Evolutionary conservation across 1,284 basidiomycete species (phyloP).

Genomic region (Apiotrichum akiyoshidainum): DNA sequence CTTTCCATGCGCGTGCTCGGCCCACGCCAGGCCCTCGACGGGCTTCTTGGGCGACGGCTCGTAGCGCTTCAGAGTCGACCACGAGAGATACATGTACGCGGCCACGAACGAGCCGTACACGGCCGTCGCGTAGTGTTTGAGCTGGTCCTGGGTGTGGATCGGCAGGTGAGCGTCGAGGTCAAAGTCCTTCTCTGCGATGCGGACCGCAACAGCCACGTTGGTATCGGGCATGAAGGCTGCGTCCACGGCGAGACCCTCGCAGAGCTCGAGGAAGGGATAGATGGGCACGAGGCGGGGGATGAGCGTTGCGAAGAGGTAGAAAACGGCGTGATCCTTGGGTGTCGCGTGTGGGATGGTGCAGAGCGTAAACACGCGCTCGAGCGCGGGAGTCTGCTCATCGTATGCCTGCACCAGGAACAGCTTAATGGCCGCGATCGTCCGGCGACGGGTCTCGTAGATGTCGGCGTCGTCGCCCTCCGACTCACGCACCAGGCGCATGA

Average conservation of each 20-base stretch:
- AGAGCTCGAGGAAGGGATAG: slow-evolving; percentile 50
- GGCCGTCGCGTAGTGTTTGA: slow-evolving; percentile 51
- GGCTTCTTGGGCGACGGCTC: slow-evolving; percentile 14
- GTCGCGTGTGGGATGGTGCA: slow-evolving; percentile 27
- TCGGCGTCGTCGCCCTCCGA: not conserved
- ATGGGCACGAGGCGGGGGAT: slow-evolving; percentile 45
- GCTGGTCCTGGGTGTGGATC: slow-evolving; percentile 47
- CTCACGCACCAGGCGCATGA: not conserved
- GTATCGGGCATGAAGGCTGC: slow-evolving; percentile 28
- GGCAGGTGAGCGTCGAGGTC: slow-evolving; percentile 32
- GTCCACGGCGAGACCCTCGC: slow-evolving; percentile 51
- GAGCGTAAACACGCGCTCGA: slow-evolving; percentile 18
- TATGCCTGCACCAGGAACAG: slow-evolving; percentile 30
- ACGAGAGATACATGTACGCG: slow-evolving; percentile 51
- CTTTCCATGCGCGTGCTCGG: slow-evolving; percentile 4
- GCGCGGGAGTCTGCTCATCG: slow-evolving; percentile 4
- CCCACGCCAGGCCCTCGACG: slow-evolving; percentile 20
- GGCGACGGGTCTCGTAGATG: slow-evolving; percentile 1
- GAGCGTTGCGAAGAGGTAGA: slow-evolving; percentile 46
- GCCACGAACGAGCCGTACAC: slow-evolving; percentile 53
- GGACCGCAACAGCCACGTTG: slow-evolving; percentile 2
- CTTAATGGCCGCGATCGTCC: slow-evolving; percentile 23
- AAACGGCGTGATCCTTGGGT: slow-evolving; percentile 32
- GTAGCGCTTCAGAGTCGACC: slow-evolving; percentile 33
- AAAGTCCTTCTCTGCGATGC: slow-evolving; percentile 9